A percentile compares a stretch with the other conserved stretches of the same genome.
These are phyloP conservation scores for Rubroboletus pulcherrimus DNA, from an alignment of 768 basidiomycete species.

Conservation along the genomic window DNA sequence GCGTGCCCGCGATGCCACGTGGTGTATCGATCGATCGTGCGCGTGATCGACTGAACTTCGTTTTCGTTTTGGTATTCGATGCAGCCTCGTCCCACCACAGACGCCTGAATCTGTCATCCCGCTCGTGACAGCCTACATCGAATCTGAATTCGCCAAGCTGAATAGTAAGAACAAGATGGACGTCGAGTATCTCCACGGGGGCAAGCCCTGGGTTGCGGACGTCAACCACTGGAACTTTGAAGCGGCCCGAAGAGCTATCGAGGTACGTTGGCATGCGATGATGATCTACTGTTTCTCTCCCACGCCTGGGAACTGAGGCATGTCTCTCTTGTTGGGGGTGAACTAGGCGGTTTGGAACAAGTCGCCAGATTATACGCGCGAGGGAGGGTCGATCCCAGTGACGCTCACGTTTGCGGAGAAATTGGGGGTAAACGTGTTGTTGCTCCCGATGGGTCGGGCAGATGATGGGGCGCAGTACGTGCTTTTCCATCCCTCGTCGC, in stretches of 20 bases:
- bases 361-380: constrained; percentile 79
- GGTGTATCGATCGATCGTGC: background rate
- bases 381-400: constrained; percentile 94
- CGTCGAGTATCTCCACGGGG: constrained; percentile 72
- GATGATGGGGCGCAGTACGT: constrained; percentile 93
- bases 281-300: background rate
- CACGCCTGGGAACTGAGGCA: background rate
- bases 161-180: constrained; percentile 78
- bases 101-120: constrained; percentile 71
- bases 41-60: background rate
- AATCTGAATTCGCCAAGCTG: constrained; percentile 80
- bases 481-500: background rate
- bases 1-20: constrained; percentile 21
- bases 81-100: constrained; percentile 80
- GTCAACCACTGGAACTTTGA: constrained; percentile 90
- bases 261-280: constrained; percentile 38
- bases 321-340: background rate
- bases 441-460: constrained; percentile 90
- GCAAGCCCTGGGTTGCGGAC: constrained; percentile 87
- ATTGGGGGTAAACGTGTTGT: constrained; percentile 78
- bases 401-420: constrained; percentile 92
- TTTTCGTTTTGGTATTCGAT: background rate
- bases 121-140: constrained; percentile 65
- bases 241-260: constrained; percentile 84
- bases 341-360: constrained; percentile 53